Evolutionary conservation across 148 eudicot genomes (phyloP).

Genomic region (Vaccinium vitisidaea): DNA sequence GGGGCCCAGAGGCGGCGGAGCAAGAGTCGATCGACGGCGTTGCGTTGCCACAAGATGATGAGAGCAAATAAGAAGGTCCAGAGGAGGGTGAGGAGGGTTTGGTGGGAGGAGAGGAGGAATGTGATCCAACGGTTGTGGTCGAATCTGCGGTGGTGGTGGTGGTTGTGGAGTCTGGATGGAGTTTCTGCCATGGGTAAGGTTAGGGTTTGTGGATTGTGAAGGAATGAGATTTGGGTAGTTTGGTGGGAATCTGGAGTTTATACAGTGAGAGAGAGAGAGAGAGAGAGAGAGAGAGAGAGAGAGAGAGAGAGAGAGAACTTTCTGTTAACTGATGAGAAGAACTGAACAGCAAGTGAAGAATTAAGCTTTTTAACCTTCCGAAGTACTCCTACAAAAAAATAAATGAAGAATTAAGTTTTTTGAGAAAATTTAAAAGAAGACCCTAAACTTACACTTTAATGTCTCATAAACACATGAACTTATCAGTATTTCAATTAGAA

Average conservation of each 20-base stretch:
- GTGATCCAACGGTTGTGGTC: slow-evolving; percentile 20
- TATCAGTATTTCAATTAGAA: too few species aligned
- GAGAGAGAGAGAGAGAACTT: neutral
- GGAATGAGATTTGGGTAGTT: neutral
- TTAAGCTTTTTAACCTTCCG: neutral
- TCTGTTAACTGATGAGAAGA: neutral
- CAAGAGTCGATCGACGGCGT: slow-evolving; percentile 37
- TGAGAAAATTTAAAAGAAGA: neutral
- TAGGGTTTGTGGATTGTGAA: neutral
- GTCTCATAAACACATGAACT: too few species aligned
- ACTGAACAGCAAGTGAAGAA: neutral
- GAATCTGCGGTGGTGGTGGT: slow-evolving; percentile 18
- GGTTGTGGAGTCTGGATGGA: neutral
- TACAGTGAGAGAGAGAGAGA: too few species aligned
- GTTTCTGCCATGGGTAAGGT: slow-evolving; percentile 19
- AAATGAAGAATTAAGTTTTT: neutral
- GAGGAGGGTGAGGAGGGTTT: slow-evolving; percentile 22
- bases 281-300: neutral
- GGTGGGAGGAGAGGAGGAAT: slow-evolving; percentile 17
- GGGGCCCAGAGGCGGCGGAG: slow-evolving; percentile 30
- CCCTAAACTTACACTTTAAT: too few species aligned
- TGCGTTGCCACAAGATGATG: slow-evolving; percentile 48
- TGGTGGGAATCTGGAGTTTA: neutral
- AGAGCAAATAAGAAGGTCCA: slow-evolving; percentile 30
- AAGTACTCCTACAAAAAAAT: too few species aligned